phyloP scores from a whole-genome alignment of 257 asterid genomes.

The Solanum virginianum region DNA sequence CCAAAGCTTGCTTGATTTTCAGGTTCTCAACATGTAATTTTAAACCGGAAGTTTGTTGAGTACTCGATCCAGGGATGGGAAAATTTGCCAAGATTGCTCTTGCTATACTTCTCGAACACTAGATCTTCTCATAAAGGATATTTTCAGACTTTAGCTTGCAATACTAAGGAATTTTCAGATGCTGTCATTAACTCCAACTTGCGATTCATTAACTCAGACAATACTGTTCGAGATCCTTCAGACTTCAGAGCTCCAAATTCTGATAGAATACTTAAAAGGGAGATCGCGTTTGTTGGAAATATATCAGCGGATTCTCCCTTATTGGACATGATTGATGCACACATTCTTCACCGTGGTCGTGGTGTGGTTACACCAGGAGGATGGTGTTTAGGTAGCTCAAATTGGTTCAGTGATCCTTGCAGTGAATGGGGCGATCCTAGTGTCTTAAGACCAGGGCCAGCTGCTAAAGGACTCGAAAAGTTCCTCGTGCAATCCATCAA shows the following conservation, averaged over 20 bases:
- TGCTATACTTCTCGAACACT: constrained; percentile 28
- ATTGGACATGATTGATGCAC: constrained; percentile 24
- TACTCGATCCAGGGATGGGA: constrained; percentile 27
- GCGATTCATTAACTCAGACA: background rate
- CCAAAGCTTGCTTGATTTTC: background rate
- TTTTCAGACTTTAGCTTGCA: constrained; percentile 32
- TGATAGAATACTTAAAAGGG: constrained; percentile 4
- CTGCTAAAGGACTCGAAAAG: constrained; percentile 19
- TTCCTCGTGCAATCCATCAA: constrained; percentile 11
- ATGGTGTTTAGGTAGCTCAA: constrained; percentile 29
- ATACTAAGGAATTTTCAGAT: constrained; percentile 10
- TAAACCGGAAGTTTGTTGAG: constrained; percentile 20
- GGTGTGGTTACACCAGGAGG: constrained; percentile 25
- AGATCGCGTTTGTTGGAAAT: constrained; percentile 24
- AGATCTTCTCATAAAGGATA: constrained; percentile 22
- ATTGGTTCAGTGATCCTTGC: constrained; percentile 22
- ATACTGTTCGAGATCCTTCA: background rate
- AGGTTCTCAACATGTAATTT: constrained; percentile 35
- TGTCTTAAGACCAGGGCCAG: constrained; percentile 24
- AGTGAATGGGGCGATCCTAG: constrained; percentile 19
- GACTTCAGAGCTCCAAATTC: background rate
- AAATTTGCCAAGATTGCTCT: constrained; percentile 27
- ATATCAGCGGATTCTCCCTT: constrained; percentile 8
- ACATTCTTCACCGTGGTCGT: constrained; percentile 11
- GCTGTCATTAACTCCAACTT: constrained; percentile 29